Percentiles rank a stretch among this genome's conserved stretches.
phyloP scores from a whole-genome alignment of 257 asterid genomes.

The Capsicum pubescens region DNA sequence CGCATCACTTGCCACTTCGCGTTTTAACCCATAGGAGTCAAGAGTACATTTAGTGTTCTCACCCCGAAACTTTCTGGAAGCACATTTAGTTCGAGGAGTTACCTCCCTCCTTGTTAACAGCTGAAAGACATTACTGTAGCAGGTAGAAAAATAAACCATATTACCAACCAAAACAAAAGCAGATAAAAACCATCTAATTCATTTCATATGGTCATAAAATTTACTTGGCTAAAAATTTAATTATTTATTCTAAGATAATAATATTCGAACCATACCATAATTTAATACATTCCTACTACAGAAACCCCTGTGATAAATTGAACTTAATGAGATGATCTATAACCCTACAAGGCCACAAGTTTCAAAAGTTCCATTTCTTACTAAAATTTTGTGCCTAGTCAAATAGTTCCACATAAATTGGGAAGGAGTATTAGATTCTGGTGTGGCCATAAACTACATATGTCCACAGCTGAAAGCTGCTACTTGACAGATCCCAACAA shows the following conservation, averaged over 20 bases:
- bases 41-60: slow-evolving; percentile 50
- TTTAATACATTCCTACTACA: neutral
- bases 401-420: neutral
- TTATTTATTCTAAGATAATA: neutral
- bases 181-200: neutral
- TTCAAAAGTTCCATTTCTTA: neutral
- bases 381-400: neutral
- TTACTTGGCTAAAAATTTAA: slow-evolving; percentile 3
- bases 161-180: slow-evolving; percentile 20
- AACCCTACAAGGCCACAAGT: neutral
- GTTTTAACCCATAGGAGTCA: slow-evolving; percentile 52
- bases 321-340: slow-evolving; percentile 9
- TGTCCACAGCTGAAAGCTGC: neutral
- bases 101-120: slow-evolving; percentile 89
- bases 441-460: slow-evolving; percentile 22
- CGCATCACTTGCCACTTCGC: slow-evolving; percentile 70
- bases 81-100: slow-evolving; percentile 70
- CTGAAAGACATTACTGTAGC: slow-evolving; percentile 67
- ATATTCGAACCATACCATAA: neutral
- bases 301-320: neutral
- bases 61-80: slow-evolving; percentile 74
- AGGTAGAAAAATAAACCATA: slow-evolving; percentile 39
- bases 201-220: slow-evolving; percentile 13
- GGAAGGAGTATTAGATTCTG: neutral
- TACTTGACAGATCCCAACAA: neutral